A percentile compares a stretch with the other conserved stretches of the same genome.
Conservation (phyloP, 2,329 filamentous ascomycete genomes). For the Alternaria viburni region DNA sequence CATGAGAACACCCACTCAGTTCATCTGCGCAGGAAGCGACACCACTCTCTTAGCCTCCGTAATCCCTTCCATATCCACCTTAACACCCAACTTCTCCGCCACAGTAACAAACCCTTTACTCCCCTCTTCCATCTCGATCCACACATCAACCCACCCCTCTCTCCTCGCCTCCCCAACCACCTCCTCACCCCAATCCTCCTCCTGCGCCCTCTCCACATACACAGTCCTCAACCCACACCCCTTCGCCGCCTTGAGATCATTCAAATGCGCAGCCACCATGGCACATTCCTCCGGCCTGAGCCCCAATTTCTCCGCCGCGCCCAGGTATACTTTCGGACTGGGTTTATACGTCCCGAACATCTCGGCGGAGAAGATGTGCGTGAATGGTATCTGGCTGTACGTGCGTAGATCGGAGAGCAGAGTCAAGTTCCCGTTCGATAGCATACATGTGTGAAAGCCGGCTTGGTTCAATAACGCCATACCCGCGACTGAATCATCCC, state of each 20-base stretch:
- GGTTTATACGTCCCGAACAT: conserved; percentile 80
- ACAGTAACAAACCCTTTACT: conserved; percentile 58
- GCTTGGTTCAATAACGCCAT: conserved; percentile 60
- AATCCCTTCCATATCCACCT: conserved; percentile 3
- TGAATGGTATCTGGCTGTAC: conserved; percentile 67
- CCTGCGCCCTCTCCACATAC: conserved; percentile 71
- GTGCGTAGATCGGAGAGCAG: conserved; percentile 70
- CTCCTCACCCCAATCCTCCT: conserved; percentile 67
- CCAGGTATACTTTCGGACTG: conserved; percentile 69
- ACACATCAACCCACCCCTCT: conserved; percentile 67
- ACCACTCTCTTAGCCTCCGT: conserved; percentile 16
- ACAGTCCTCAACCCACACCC: conserved; percentile 70
- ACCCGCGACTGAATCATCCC: conserved; percentile 68
- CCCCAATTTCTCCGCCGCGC: conserved; percentile 66
- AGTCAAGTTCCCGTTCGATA: conserved; percentile 75
- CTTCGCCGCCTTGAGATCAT: conserved; percentile 71
- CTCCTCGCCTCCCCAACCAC: conserved; percentile 60
- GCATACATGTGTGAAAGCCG: conserved; percentile 65
- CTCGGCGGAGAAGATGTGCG: conserved; percentile 68
- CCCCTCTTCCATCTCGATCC: conserved; percentile 51
- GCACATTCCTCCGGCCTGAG: conserved; percentile 67
- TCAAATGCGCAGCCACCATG: conserved; percentile 78
- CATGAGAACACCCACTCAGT: background rate
- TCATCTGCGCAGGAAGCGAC: conserved; percentile 1
- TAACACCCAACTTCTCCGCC: conserved; percentile 49